Evolutionary conservation across 768 basidiomycete species (phyloP), one percentile per base, ranked within the genome.

Genomic region (Russula emetica): DNA sequence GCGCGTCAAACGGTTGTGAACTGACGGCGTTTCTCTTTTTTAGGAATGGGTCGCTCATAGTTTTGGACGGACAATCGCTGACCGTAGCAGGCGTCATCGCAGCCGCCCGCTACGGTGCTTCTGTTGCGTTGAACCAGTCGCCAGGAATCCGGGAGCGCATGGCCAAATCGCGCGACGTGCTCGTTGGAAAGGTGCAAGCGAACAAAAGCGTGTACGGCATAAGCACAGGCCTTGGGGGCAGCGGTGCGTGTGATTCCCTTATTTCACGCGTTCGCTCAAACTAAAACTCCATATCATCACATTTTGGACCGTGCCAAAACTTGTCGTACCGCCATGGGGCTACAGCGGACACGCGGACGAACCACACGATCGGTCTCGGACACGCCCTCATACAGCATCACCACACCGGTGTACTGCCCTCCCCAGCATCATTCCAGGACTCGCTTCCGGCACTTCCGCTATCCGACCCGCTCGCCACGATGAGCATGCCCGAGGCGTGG

Each of bases 201-300:
- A 83, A 84, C n/a, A 80, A 82, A 55, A 89, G 87, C 67, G 80
- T 94, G 26, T 94, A 94, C 67, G 92, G 92, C 26, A 86, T 94
- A 34, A 88, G 87, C 55, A 90, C 89, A 5, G 92, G 92, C 45
- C 94, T 91, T 69, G 92, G 92, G 44, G 92, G 91, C 20, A 88
- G 86, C 70, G 86, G 87, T 78, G 61, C 53, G 75, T 58, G 28
- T 55, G 44, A 47, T 51, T 20, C 18, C 44, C 63, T 26, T 20
- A 3, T 24, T 60, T 50, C 20, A 24, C 18, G 5, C 40, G 20
- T 14, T 20, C 8, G 40, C 38, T 42, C 30, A 22, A 22, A 36
- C 34, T 30, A 26, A 47, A 47, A 8, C n/a, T n/a, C 24, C 14
- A 16, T 9, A 5, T 45, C 11, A 16, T 30, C 24, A 14, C 26